A percentile compares a stretch with the other conserved stretches of the same genome.
Evolutionary conservation across 192 early-diverging fungal species (phyloP).

Genomic region (Allomyces javanicus): DNA sequence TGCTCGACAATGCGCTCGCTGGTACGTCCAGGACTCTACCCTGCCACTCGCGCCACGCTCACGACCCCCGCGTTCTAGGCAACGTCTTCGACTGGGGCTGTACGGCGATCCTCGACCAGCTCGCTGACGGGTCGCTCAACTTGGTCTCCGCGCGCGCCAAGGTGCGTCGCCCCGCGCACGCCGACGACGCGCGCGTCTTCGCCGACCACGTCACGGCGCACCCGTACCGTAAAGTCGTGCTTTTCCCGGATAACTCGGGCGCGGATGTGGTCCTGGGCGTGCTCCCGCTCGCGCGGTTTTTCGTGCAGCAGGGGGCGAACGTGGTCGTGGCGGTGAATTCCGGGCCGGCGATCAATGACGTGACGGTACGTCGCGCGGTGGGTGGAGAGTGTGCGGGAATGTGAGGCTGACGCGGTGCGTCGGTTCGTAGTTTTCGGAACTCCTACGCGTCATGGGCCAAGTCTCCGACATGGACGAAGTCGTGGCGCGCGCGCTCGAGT

Average conservation of each 20-base stretch:
- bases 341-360: slow-evolving; percentile 57
- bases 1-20: slow-evolving; percentile 49
- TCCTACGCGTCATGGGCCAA: slow-evolving; percentile 23
- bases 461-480: slow-evolving; percentile 19
- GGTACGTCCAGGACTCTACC: slow-evolving; percentile 2
- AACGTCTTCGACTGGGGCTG: slow-evolving; percentile 81
- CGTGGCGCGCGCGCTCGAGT: slow-evolving; percentile 11
- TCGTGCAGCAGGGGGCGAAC: slow-evolving; percentile 23
- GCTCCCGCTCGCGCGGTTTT: slow-evolving; percentile 48
- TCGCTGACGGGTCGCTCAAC: slow-evolving; percentile 33
- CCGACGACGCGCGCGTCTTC: slow-evolving; percentile 25
- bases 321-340: slow-evolving; percentile 61
- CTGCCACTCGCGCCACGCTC: neutral
- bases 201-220: slow-evolving; percentile 10
- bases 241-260: slow-evolving; percentile 72
- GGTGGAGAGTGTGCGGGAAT: too few relatives aligned
- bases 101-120: slow-evolving; percentile 29
- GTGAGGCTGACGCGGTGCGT: neutral
- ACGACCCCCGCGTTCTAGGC: slow-evolving; percentile 4
- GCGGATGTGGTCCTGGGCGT: slow-evolving; percentile 62
- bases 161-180: slow-evolving; percentile 15
- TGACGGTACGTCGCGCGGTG: slow-evolving; percentile 24
- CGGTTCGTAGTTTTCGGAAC: slow-evolving; percentile 20
- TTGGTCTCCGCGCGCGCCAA: slow-evolving; percentile 28
- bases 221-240: slow-evolving; percentile 33